Evolutionary conservation across 2,329 filamentous ascomycete species (phyloP).

Genomic region (Neurospora sp.): DNA sequence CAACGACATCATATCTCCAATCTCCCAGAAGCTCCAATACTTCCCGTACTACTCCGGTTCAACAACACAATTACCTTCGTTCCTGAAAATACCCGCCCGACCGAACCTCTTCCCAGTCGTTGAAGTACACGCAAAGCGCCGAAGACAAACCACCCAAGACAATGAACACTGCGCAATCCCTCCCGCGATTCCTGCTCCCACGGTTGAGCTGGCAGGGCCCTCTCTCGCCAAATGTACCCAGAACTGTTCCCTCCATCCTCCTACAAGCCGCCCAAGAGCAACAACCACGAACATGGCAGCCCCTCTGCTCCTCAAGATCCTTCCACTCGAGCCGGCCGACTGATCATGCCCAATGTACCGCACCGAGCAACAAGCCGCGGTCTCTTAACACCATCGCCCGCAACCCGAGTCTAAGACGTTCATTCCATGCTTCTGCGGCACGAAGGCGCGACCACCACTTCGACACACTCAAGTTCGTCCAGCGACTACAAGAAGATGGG

Average conservation of each 20-base stretch:
- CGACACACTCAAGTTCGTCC: constrained; percentile 94
- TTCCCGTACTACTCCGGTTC: not conserved
- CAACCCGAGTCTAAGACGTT: constrained; percentile 26
- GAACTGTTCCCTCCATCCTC: not conserved
- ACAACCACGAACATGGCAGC: constrained; percentile 11
- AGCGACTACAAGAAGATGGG: constrained; percentile 78
- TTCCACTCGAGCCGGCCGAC: constrained; percentile 14
- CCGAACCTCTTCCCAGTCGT: not conserved
- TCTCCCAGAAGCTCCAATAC: not conserved
- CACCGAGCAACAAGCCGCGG: not conserved
- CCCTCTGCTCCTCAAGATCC: not conserved
- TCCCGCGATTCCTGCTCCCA: constrained; percentile 45
- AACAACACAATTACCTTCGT: not conserved
- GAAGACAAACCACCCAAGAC: constrained; percentile 9
- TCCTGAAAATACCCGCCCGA: not conserved
- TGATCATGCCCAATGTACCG: not conserved
- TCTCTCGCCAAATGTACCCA: constrained; percentile 16
- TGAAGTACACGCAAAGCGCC: not conserved
- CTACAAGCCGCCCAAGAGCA: not conserved
- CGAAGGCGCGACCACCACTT: constrained; percentile 80
- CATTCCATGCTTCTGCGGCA: constrained; percentile 59
- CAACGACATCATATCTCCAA: not conserved
- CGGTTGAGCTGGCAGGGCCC: constrained; percentile 41
- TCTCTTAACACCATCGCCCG: constrained; percentile 13
- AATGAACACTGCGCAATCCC: constrained; percentile 28